phyloP scores from a whole-genome alignment of 306 rosid genomes.

The Prunus mira region DNA sequence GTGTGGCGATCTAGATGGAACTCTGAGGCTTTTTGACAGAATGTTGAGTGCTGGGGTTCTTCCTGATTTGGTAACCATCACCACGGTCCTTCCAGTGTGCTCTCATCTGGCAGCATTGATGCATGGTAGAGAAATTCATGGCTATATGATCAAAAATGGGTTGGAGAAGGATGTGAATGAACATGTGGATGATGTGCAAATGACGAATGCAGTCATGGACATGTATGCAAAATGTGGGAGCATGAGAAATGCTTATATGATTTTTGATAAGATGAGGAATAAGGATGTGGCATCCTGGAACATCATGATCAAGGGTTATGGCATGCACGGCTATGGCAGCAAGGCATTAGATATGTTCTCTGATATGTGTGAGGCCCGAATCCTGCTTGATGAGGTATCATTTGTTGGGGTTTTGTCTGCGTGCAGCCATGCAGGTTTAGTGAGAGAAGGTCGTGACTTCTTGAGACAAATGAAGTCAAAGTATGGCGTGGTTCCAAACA shows the following conservation, averaged over 20 bases:
- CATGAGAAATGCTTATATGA: constrained; percentile 57
- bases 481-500: constrained; percentile 57
- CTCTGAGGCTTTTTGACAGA: constrained; percentile 57
- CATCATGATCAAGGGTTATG: constrained; percentile 80
- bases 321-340: constrained; percentile 61
- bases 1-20: constrained; percentile 50
- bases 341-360: constrained; percentile 55
- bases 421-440: constrained; percentile 73
- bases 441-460: constrained; percentile 58
- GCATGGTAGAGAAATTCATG: constrained; percentile 78
- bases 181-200: constrained; percentile 31
- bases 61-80: constrained; percentile 77
- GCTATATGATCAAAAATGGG: constrained; percentile 58
- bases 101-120: constrained; percentile 71
- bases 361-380: constrained; percentile 46
- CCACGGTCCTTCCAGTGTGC: constrained; percentile 66
- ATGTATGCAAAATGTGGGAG: constrained; percentile 89
- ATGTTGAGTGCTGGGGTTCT: constrained; percentile 51
- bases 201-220: constrained; percentile 75
- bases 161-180: constrained; percentile 32
- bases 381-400: constrained; percentile 56
- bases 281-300: constrained; percentile 92
- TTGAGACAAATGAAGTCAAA: constrained; percentile 53
- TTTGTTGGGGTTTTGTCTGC: constrained; percentile 71
- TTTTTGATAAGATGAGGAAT: constrained; percentile 50